Conservation (phyloP, 2,329 filamentous ascomycete genomes). For the Domatiomyces globalis region DNA sequence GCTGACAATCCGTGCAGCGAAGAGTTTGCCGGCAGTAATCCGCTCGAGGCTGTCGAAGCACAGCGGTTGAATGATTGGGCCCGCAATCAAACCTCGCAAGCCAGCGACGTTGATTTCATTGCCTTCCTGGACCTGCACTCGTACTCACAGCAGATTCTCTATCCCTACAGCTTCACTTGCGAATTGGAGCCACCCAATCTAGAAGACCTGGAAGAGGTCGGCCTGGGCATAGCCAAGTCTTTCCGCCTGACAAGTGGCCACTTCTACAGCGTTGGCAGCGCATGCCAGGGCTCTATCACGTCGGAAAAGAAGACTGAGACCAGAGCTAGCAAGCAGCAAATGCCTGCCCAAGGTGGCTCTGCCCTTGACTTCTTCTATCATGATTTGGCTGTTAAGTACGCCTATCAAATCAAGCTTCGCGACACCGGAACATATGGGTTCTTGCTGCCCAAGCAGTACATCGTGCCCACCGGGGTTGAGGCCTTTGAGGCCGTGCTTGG, state of each 20-base stretch:
- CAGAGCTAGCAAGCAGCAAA: conserved; percentile 33
- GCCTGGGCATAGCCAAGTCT: conserved; percentile 72
- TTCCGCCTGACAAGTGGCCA: conserved; percentile 70
- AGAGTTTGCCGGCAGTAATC: conserved; percentile 66
- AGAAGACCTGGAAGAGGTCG: conserved; percentile 85
- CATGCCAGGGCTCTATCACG: conserved; percentile 65
- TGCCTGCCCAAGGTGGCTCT: conserved; percentile 68
- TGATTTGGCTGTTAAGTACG: conserved; percentile 64
- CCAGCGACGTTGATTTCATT: conserved; percentile 59
- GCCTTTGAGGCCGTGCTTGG: conserved; percentile 70
- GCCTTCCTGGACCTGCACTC: conserved; percentile 83
- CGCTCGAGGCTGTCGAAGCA: conserved; percentile 75
- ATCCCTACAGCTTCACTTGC: conserved; percentile 83
- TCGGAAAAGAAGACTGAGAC: conserved; percentile 17
- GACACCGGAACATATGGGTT: conserved; percentile 94
- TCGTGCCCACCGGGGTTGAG: conserved; percentile 80
- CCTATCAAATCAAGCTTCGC: conserved; percentile 83
- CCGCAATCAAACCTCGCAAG: conserved; percentile 54
- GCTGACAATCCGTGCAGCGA: conserved; percentile 77
- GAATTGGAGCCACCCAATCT: conserved; percentile 61
- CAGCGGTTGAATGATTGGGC: conserved; percentile 67
- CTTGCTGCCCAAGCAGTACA: conserved; percentile 70
- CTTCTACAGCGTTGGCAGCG: conserved; percentile 62
- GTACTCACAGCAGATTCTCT: conserved; percentile 88
- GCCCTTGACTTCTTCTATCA: conserved; percentile 95